A percentile compares a stretch with the other conserved stretches of the same genome.
These are phyloP conservation scores for Cladophialophora exuberans DNA, from an alignment of 2,329 filamentous ascomycete species.

Conservation along the genomic window DNA sequence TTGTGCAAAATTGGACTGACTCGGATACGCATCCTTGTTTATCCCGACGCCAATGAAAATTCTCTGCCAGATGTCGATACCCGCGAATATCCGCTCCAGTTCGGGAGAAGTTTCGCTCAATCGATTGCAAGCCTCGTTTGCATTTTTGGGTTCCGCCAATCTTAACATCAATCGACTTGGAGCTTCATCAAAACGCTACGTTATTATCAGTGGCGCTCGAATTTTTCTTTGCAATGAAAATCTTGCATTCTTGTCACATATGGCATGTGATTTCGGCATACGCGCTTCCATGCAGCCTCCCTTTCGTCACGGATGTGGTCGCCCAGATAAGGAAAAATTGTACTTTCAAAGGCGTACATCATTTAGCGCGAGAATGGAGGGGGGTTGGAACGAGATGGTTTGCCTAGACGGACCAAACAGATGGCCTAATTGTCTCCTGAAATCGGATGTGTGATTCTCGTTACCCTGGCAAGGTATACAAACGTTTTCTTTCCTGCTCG, in stretches of 20 bases:
- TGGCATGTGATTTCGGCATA: not conserved
- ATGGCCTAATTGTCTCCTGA: not conserved
- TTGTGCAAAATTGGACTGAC: not conserved
- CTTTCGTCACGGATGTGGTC: not conserved
- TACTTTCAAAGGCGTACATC: conserved; percentile 15
- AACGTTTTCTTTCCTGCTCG: not conserved
- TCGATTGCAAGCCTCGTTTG: too few species aligned
- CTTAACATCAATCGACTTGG: too few species aligned
- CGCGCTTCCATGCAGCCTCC: not conserved
- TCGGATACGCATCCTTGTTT: too few species aligned
- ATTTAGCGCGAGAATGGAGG: conserved; percentile 4
- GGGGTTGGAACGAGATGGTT: not conserved
- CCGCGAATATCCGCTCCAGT: conserved; percentile 11
- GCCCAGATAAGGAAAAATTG: conserved; percentile 17
- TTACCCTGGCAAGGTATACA: not conserved
- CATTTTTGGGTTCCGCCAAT: too few species aligned
- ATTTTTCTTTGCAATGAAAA: conserved; percentile 12
- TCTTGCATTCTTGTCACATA: not conserved
- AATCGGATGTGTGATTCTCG: not conserved
- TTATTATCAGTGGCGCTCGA: conserved; percentile 13
- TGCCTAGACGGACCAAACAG: not conserved
- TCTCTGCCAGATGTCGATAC: not conserved
- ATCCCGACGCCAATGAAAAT: too few species aligned
- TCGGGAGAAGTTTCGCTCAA: too few species aligned
- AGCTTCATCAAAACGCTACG: not conserved